Conservation (phyloP, 1,284 basidiomycete genomes). For the Melampsora larici-populina region DNA sequence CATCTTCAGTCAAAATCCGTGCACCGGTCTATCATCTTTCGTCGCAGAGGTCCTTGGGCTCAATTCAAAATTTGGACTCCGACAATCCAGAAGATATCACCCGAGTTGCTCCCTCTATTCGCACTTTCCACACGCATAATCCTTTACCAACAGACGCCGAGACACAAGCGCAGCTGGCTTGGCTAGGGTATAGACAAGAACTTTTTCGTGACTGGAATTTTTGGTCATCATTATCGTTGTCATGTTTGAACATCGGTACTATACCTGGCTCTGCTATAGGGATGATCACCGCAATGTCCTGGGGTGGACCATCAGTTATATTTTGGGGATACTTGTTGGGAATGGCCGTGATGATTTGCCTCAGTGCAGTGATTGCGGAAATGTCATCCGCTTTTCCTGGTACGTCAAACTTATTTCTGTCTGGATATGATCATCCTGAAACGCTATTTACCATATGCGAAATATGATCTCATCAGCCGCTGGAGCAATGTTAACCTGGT, state of each 20-base stretch:
- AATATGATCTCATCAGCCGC: neutral
- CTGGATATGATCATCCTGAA: too few relatives aligned
- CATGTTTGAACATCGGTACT: conserved; percentile 39
- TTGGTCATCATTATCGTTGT: conserved; percentile 31
- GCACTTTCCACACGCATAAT: neutral
- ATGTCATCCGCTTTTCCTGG: conserved; percentile 31
- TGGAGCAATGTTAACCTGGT: conserved; percentile 41
- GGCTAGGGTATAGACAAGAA: conserved; percentile 42
- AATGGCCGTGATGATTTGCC: conserved; percentile 33
- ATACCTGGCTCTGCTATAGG: conserved; percentile 36
- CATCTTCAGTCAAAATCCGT: neutral
- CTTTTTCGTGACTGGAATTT: conserved; percentile 42
- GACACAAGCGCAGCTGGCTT: conserved; percentile 36
- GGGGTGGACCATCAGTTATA: conserved; percentile 36
- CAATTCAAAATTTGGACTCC: neutral
- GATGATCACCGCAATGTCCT: conserved; percentile 21
- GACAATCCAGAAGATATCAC: neutral
- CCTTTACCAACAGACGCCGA: conserved; percentile 18
- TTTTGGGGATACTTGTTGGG: conserved; percentile 38
- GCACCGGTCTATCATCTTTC: neutral
- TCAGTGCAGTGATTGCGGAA: conserved; percentile 37
- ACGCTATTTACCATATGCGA: too few relatives aligned
- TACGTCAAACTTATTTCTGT: too few relatives aligned
- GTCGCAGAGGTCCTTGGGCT: neutral
- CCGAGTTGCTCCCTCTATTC: neutral